Base-by-base conservation (phyloP, 352 stramenopile genomes). In the Globisporangium carolinianum region DNA sequence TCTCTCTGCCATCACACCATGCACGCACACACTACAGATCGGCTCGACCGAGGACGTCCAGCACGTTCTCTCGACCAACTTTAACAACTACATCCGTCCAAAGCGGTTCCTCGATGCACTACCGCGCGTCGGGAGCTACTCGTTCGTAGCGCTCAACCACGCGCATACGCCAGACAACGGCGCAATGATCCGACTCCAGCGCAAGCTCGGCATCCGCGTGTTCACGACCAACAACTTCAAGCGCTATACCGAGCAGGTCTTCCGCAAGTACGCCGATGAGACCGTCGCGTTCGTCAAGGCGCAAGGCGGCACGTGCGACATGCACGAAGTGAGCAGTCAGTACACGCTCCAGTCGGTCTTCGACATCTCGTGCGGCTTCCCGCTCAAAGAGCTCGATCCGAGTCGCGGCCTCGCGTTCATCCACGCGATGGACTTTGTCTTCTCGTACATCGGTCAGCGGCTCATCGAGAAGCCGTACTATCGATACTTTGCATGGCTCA, bases 141-240 rank as follows among this genome's bases (percentile, higher is more conserved):
- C 80, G 24, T 83, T 91, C 48, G 78, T 91, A 18, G 72, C 67
- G 12, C 67, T 87, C 64, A 91, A 88, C 54, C 76, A 86, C 55
- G 55, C 63, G 17, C 53, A 82, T 57, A 68, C 72, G n/a, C 55
- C 54, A 8, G 74, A 80, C 49, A 68, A 86, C 15, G 82, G 82
- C n/a, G 66, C 62, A 53, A 74, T 67, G 43, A 93, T 82, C 83
- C 60, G 68, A 8, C 53, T 86, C 6, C 86, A 95, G 51, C 76
- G 83, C 43, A 95, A 95, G 58, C 75, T 79, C 15, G 86, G 83
- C 43, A 89, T 81, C 39, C 89, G 93, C 55, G 91, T 97, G 36
- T 95, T 96, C 47, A 91, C 81, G 42, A 83, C 70, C 3, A 62
- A 53, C 17, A 85, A 84, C 32, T 84, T 87, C n/a, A 73, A 73